Conservation (phyloP, 768 basidiomycete genomes). For the Xerocomellus chrysenteron region DNA sequence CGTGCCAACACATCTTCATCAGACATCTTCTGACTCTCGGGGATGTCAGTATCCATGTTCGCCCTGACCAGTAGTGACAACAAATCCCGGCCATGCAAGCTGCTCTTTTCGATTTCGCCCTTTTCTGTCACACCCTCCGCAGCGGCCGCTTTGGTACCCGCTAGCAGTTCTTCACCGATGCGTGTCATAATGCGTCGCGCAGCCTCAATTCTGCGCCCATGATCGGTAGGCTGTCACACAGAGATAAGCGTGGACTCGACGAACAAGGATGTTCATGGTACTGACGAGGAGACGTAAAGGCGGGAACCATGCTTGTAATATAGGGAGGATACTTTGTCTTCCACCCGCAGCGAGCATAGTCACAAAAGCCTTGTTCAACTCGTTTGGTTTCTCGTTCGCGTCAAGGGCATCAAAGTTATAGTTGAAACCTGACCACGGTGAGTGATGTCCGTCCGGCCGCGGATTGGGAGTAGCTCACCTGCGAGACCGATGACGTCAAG, state of each 20-base stretch:
- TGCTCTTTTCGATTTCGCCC: slow-evolving; percentile 33
- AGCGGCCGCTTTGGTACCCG: slow-evolving; percentile 1
- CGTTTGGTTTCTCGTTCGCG: slow-evolving; percentile 22
- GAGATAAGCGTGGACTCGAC: neutral
- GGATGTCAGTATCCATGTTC: slow-evolving; percentile 46
- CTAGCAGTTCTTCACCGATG: slow-evolving; percentile 52
- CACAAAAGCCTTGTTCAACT: slow-evolving; percentile 32
- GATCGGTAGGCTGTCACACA: slow-evolving; percentile 22
- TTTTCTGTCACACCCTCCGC: slow-evolving; percentile 15
- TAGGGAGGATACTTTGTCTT: slow-evolving; percentile 19
- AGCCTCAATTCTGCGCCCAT: slow-evolving; percentile 8
- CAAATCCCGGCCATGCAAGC: slow-evolving; percentile 46
- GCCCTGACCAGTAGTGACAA: slow-evolving; percentile 33
- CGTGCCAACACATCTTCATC: slow-evolving; percentile 60
- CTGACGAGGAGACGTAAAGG: slow-evolving; percentile 40
- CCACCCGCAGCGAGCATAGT: slow-evolving; percentile 17
- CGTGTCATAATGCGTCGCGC: slow-evolving; percentile 45
- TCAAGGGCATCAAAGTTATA: slow-evolving; percentile 35
- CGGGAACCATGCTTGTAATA: slow-evolving; percentile 38
- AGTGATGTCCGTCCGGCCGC: neutral
- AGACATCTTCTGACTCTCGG: slow-evolving; percentile 50
- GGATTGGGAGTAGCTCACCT: slow-evolving; percentile 25
- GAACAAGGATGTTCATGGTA: neutral
- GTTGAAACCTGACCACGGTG: slow-evolving; percentile 34
- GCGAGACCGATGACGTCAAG: slow-evolving; percentile 38